These are phyloP conservation scores for Magnaporthales sp. DNA, from an alignment of 2,329 filamentous ascomycete genomes.

Conservation along the genomic window DNA sequence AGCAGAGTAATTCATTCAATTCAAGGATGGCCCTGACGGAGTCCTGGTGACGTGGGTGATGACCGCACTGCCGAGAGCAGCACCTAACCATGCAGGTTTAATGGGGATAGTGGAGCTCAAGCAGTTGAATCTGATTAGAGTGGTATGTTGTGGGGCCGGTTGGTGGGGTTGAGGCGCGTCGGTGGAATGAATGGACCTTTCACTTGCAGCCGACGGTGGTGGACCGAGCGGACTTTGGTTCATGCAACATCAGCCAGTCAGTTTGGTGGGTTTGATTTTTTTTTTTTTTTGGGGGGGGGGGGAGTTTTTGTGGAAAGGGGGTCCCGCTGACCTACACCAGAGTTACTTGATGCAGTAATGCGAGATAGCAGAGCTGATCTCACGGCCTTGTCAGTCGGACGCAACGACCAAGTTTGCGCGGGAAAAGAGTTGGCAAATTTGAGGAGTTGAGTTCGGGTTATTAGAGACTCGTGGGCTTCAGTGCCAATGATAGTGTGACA, in stretches of 20 bases:
- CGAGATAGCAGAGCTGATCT: not conserved
- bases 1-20: not conserved
- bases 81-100: not conserved
- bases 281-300: no score
- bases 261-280: not conserved
- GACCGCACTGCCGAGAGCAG: not conserved
- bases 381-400: not conserved
- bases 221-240: not conserved
- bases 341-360: conserved; percentile 1
- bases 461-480: not conserved
- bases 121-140: not conserved
- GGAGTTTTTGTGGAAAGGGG: not conserved
- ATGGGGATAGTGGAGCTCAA: not conserved
- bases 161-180: not conserved
- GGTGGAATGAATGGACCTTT: not conserved
- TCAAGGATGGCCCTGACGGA: not conserved
- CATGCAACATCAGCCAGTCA: not conserved
- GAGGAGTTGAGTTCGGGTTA: not conserved
- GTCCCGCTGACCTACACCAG: not conserved
- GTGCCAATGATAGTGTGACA: not conserved
- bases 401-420: not conserved
- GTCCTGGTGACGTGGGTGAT: conserved; percentile 1
- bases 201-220: not conserved
- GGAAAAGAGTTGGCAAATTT: not conserved
- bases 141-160: not conserved